Percentiles rank a stretch among this genome's conserved stretches.
Evolutionary conservation across 768 basidiomycete genomes (phyloP).

Genomic region (Amanita phalloides): DNA sequence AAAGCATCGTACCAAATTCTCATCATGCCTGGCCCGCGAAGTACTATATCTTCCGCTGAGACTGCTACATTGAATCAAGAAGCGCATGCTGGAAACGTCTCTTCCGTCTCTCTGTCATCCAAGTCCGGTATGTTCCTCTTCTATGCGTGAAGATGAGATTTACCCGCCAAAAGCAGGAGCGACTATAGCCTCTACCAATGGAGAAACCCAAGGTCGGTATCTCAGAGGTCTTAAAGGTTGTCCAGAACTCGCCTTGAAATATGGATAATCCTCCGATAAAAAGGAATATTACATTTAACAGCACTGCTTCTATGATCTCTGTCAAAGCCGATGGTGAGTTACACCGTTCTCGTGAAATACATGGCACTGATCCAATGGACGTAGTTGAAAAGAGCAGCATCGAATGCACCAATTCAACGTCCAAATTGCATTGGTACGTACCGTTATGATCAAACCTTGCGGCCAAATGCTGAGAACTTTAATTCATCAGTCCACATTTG

Average conservation of each 20-base stretch:
- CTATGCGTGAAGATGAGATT: neutral
- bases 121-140: too few species aligned
- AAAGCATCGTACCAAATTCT: neutral
- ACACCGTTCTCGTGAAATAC: too few species aligned
- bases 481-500: constrained; percentile 1
- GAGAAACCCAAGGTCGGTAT: neutral
- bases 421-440: neutral
- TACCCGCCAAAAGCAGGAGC: neutral
- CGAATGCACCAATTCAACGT: neutral
- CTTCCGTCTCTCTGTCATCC: too few species aligned
- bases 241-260: neutral
- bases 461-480: neutral
- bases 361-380: neutral
- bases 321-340: neutral
- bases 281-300: neutral
- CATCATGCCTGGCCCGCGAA: neutral
- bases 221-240: neutral
- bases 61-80: too few species aligned
- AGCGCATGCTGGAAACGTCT: too few species aligned
- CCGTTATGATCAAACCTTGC: neutral
- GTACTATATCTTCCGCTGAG: too few species aligned
- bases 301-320: neutral
- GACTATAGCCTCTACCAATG: neutral
- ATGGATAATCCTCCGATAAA: neutral
- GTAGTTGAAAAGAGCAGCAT: neutral